A percentile compares a stretch with the other conserved stretches of the same genome.
phyloP scores from a whole-genome alignment of 768 basidiomycete genomes.

The Hemileccinum rubropunctum region DNA sequence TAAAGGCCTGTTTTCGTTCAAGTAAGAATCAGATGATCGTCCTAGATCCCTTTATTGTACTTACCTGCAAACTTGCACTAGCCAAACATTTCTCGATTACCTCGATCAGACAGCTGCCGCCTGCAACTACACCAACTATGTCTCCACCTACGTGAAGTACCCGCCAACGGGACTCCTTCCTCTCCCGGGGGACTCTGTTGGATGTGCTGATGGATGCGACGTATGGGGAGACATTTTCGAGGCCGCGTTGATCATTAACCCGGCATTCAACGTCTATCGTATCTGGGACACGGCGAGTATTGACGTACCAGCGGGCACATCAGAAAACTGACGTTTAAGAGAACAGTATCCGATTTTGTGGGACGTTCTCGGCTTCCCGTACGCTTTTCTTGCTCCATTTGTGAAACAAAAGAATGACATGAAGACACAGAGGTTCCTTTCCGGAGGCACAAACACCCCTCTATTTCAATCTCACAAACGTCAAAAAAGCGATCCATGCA shows the following conservation, averaged over 20 bases:
- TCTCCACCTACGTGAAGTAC: conserved; percentile 59
- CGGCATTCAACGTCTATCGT: conserved; percentile 74
- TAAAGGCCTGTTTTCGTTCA: conserved; percentile 66
- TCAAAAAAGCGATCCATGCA: conserved; percentile 66
- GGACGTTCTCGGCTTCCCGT: conserved; percentile 83
- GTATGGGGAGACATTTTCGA: conserved; percentile 66
- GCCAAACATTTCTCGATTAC: conserved; percentile 59
- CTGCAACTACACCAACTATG: conserved; percentile 67
- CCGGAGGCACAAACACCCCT: conserved; percentile 54
- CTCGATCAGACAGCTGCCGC: conserved; percentile 48
- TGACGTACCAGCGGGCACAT: too few relatives aligned
- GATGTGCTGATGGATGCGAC: conserved; percentile 53
- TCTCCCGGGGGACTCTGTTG: conserved; percentile 54
- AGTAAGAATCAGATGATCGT: conserved; percentile 48
- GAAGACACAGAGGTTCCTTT: conserved; percentile 49
- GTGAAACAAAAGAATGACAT: neutral
- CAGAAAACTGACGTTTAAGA: neutral
- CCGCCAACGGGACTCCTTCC: conserved; percentile 68
- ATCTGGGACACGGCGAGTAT: conserved; percentile 64
- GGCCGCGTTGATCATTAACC: conserved; percentile 62
- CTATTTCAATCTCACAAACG: conserved; percentile 68
- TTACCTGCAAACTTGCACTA: conserved; percentile 24
- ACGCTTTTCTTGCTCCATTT: conserved; percentile 16
- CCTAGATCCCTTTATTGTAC: neutral
- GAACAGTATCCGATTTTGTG: conserved; percentile 58